Percentiles rank a stretch among this genome's conserved stretches.
These are phyloP conservation scores for Verticillium klebahnii DNA, from an alignment of 2,329 filamentous ascomycete species.

Conservation along the genomic window DNA sequence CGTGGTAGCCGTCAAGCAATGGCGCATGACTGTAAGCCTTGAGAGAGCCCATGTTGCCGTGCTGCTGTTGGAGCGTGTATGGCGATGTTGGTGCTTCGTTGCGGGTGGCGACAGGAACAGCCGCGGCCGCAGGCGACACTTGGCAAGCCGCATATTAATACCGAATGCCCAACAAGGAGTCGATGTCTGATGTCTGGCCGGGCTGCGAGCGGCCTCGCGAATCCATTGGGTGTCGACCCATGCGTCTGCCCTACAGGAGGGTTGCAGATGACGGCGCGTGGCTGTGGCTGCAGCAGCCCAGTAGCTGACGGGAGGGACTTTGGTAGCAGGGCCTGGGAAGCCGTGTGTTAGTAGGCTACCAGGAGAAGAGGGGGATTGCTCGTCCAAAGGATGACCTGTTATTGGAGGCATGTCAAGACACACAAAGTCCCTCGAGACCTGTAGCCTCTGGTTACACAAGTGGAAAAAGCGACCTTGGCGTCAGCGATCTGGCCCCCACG, in stretches of 20 bases:
- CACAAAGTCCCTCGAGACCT: neutral
- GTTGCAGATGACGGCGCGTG: neutral
- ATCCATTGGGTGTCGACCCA: neutral
- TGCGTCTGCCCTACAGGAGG: neutral
- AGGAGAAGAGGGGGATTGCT: neutral
- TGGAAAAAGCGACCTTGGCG: neutral
- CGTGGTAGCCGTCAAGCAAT: neutral
- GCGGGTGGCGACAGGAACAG: neutral
- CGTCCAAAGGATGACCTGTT: neutral
- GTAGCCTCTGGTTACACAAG: neutral
- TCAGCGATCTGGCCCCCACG: neutral
- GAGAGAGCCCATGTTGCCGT: neutral
- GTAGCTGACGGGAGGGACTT: neutral
- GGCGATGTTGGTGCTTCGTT: neutral
- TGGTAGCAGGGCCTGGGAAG: neutral
- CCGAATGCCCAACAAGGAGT: neutral
- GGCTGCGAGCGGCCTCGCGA: neutral
- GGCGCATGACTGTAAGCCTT: neutral
- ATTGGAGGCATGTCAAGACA: neutral
- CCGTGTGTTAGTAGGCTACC: neutral
- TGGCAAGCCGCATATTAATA: neutral
- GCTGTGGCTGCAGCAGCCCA: neutral
- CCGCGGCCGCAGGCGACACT: neutral
- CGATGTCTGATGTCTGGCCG: neutral
- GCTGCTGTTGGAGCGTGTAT: neutral